Evolutionary conservation across 306 rosid genomes (phyloP).

Genomic region (Oxytropis ochrocephala): DNA sequence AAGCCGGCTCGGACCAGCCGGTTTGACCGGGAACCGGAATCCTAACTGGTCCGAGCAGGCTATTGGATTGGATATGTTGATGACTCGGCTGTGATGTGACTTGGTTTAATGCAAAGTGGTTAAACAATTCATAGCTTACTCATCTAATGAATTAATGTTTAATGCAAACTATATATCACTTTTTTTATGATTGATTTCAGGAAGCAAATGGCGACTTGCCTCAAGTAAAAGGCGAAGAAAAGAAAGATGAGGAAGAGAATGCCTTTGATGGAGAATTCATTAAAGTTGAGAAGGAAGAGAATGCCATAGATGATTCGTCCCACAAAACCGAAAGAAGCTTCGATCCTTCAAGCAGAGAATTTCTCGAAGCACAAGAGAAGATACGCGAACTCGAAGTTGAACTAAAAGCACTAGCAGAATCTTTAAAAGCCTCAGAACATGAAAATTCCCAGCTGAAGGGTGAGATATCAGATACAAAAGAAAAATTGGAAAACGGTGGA

Average conservation of each 20-base stretch:
- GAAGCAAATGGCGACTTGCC: constrained; percentile 40
- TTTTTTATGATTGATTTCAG: constrained; percentile 31
- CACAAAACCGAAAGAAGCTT: constrained; percentile 46
- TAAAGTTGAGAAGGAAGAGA: constrained; percentile 83
- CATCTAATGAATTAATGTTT: not conserved
- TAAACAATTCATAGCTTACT: not conserved
- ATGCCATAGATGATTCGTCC: constrained; percentile 29
- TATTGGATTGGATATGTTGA: no score
- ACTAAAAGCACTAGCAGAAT: constrained; percentile 48
- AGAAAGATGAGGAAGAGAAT: constrained; percentile 83
- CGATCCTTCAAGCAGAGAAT: constrained; percentile 57
- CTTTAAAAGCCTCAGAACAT: constrained; percentile 61
- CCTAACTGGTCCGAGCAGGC: no score
- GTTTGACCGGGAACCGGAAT: no score
- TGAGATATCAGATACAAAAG: constrained; percentile 52
- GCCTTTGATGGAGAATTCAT: constrained; percentile 87
- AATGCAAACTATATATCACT: not conserved
- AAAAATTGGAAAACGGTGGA: constrained; percentile 58
- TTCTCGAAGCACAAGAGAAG: constrained; percentile 84
- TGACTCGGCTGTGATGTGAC: no score
- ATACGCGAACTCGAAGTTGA: constrained; percentile 67
- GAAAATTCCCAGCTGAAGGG: constrained; percentile 67
- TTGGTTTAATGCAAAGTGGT: not conserved
- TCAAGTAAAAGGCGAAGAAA: constrained; percentile 32
- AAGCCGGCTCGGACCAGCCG: no score